Conservation (phyloP, 495 filamentous ascomycete genomes). For the Bathelium albidoporum region DNA sequence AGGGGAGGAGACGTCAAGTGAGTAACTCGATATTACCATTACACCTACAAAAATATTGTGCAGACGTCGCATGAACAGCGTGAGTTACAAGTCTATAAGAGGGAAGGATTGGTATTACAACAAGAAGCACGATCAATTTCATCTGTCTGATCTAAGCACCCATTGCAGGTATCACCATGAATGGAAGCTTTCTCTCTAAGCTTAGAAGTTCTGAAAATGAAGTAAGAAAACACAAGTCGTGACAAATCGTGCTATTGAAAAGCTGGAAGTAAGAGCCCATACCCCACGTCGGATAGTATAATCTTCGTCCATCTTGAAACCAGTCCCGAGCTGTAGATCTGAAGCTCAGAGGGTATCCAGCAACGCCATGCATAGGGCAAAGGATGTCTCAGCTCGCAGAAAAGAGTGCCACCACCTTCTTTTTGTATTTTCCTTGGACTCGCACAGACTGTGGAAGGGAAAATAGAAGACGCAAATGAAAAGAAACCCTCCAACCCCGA, state of each 20-base stretch:
- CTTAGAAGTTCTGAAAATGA: neutral
- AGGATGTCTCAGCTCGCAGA: neutral
- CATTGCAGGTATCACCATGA: neutral
- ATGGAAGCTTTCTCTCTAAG: neutral
- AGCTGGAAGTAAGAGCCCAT: too few species aligned
- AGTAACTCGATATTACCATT: neutral
- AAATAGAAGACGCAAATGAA: neutral
- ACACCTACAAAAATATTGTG: neutral
- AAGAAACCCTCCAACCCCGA: neutral
- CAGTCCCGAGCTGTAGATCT: neutral
- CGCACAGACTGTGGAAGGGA: neutral
- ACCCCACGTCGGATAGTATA: too few species aligned
- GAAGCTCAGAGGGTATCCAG: neutral
- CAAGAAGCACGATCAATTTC: too few species aligned
- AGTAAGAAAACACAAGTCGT: neutral
- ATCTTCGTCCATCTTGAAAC: neutral
- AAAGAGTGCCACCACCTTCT: neutral
- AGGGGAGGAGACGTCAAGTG: constrained; percentile 22
- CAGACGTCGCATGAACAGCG: neutral
- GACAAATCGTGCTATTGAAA: neutral
- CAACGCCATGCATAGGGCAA: neutral
- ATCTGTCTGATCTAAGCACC: neutral
- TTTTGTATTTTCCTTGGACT: neutral
- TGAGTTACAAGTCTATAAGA: too few species aligned
- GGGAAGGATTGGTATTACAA: too few species aligned